A percentile compares a stretch with the other conserved stretches of the same genome.
Conservation (phyloP, 495 filamentous ascomycete species). For the Podospora pseudocomata region DNA sequence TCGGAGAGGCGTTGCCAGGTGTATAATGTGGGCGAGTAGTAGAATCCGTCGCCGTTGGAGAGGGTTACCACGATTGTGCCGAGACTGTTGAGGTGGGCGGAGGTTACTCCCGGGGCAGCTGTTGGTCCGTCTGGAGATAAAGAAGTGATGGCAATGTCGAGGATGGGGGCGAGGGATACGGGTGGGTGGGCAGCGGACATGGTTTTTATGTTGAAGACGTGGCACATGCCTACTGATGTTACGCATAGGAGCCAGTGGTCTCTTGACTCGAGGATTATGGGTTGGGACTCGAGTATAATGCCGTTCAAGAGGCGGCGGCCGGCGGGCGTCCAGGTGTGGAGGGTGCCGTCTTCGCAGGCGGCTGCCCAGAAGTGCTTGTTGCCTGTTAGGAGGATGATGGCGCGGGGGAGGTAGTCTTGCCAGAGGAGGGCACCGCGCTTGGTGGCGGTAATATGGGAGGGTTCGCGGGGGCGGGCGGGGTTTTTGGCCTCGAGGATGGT, state of each 20-base stretch:
- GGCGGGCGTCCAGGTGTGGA: constrained; percentile 94
- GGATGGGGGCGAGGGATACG: constrained; percentile 80
- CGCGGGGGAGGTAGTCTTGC: constrained; percentile 86
- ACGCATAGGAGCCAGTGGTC: constrained; percentile 88
- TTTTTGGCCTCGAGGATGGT: constrained; percentile 49
- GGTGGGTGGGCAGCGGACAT: constrained; percentile 83
- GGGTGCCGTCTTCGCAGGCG: constrained; percentile 87
- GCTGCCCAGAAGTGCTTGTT: constrained; percentile 88
- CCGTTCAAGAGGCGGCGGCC: constrained; percentile 81
- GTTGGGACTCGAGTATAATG: constrained; percentile 83
- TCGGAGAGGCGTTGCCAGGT: constrained; percentile 95
- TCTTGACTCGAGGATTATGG: constrained; percentile 86
- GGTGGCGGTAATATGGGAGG: constrained; percentile 73
- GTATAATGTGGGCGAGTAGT: constrained; percentile 76
- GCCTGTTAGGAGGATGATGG: constrained; percentile 80
- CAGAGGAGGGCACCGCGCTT: constrained; percentile 83
- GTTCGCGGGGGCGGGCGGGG: constrained; percentile 64
- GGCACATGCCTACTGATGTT: constrained; percentile 79
- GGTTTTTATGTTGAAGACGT: constrained; percentile 91
- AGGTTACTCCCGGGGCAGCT: constrained; percentile 74
- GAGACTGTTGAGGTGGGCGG: constrained; percentile 82
- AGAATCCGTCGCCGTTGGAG: constrained; percentile 88
- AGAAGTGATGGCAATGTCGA: constrained; percentile 70
- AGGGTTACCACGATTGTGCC: constrained; percentile 80
- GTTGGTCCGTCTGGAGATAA: constrained; percentile 68